A percentile compares a stretch with the other conserved stretches of the same genome.
Evolutionary conservation across 805 yeast species (phyloP).

Genomic region (Cyberlindnera nakhonratchasimensis): DNA sequence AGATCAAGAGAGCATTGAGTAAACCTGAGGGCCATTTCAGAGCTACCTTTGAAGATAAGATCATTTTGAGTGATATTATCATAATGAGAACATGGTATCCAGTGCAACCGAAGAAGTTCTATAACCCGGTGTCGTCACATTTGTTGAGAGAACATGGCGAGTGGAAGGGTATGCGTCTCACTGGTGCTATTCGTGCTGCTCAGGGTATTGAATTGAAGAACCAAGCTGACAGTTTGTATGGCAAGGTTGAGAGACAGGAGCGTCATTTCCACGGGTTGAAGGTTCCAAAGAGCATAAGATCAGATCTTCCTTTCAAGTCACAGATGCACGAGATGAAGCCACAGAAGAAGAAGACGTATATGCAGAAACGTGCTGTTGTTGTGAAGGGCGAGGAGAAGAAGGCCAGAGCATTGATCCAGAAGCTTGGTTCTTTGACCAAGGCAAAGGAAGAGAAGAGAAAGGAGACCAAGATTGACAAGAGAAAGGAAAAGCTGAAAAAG

Average conservation of each 20-base stretch:
- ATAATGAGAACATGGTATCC: constrained; percentile 97
- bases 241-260: constrained; percentile 77
- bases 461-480: constrained; percentile 70
- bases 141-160: constrained; percentile 70
- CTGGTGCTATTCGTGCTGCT: constrained; percentile 89
- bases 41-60: constrained; percentile 95
- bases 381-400: constrained; percentile 90
- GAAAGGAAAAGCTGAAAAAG: constrained; percentile 70
- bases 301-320: constrained; percentile 84
- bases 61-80: constrained; percentile 84
- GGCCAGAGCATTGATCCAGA: constrained; percentile 84
- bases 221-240: constrained; percentile 47
- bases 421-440: constrained; percentile 77
- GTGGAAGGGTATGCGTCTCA: constrained; percentile 96
- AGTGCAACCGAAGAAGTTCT: constrained; percentile 82
- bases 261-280: constrained; percentile 83
- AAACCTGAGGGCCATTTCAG: constrained; percentile 95
- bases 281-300: constrained; percentile 77
- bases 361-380: constrained; percentile 91
- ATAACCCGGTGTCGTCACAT: constrained; percentile 93
- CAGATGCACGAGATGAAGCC: constrained; percentile 89
- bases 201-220: constrained; percentile 60
- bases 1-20: constrained; percentile 89
- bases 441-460: constrained; percentile 79
- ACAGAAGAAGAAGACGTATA: constrained; percentile 74